Conservation (phyloP, 345 rosid genomes). For the Eucalyptus polybractea region DNA sequence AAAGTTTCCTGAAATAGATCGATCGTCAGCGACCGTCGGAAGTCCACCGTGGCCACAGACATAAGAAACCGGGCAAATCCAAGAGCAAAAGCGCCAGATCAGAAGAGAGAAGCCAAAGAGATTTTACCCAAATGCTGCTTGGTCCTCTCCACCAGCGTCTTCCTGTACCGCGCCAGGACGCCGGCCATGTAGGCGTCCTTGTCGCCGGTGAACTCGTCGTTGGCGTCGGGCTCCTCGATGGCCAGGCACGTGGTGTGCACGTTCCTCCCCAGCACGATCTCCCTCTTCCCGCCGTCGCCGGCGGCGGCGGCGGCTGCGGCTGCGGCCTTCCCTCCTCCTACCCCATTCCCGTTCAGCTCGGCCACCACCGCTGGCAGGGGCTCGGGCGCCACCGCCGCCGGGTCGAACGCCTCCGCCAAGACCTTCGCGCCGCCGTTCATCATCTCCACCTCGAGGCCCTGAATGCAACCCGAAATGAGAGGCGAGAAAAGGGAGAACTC, state of each 20-base stretch:
- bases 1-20: neutral
- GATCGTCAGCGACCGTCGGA: neutral
- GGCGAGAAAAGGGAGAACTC: neutral
- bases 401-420: constrained; percentile 28
- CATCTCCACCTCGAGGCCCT: constrained; percentile 1
- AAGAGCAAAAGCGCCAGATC: neutral
- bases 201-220: constrained; percentile 87
- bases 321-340: neutral
- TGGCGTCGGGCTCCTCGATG: constrained; percentile 79
- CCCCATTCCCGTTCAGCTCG: neutral
- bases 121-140: constrained; percentile 62
- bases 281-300: constrained; percentile 8
- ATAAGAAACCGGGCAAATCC: neutral
- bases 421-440: constrained; percentile 6
- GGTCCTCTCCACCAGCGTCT: constrained; percentile 67
- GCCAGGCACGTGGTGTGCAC: constrained; percentile 71
- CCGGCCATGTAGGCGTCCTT: constrained; percentile 95
- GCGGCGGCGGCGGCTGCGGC: neutral
- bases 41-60: neutral
- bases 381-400: constrained; percentile 22
- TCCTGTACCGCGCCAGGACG: constrained; percentile 76
- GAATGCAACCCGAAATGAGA: neutral
- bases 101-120: neutral
- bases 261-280: constrained; percentile 78
- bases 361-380: constrained; percentile 28